Conservation (phyloP, 2,329 filamentous ascomycete species). For the Xylogone sp. region DNA sequence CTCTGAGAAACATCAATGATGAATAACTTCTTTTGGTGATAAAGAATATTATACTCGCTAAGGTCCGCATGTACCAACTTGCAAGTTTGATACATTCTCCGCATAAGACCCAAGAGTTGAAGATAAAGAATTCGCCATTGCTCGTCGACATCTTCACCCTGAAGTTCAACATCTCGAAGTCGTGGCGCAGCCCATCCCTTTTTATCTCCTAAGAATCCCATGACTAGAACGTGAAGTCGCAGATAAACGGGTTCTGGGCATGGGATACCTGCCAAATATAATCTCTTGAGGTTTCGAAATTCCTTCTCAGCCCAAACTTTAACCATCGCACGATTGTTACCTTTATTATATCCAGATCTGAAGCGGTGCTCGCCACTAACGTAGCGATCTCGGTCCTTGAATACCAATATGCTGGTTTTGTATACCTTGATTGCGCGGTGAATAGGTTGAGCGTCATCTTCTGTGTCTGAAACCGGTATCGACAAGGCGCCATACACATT, state of each 20-base stretch:
- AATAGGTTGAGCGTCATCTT: conserved; percentile 45
- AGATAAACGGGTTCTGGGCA: conserved; percentile 87
- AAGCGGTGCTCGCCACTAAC: conserved; percentile 94
- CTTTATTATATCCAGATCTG: conserved; percentile 86
- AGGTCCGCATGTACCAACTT: conserved; percentile 91
- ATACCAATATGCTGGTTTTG: conserved; percentile 95
- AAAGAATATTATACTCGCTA: conserved; percentile 97
- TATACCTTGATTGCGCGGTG: conserved; percentile 97
- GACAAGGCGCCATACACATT: conserved; percentile 93
- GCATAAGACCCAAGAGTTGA: conserved; percentile 84
- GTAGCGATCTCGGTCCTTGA: conserved; percentile 96
- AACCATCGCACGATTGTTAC: conserved; percentile 94
- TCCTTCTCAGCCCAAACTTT: conserved; percentile 99
- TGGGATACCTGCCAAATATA: conserved; percentile 80
- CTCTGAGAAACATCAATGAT: conserved; percentile 98
- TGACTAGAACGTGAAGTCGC: conserved; percentile 90
- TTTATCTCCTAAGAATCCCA: conserved; percentile 86
- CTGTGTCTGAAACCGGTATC: conserved; percentile 48
- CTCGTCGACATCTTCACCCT: conserved; percentile 61
- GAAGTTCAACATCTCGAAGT: conserved; percentile 78
- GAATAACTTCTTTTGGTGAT: conserved; percentile 76
- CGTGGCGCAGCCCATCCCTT: conserved; percentile 87
- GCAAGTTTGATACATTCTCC: conserved; percentile 88
- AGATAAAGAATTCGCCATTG: conserved; percentile 78
- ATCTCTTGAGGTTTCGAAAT: conserved; percentile 85